phyloP scores from a whole-genome alignment of 1,284 basidiomycete genomes.

The Heterobasidion occidentale region DNA sequence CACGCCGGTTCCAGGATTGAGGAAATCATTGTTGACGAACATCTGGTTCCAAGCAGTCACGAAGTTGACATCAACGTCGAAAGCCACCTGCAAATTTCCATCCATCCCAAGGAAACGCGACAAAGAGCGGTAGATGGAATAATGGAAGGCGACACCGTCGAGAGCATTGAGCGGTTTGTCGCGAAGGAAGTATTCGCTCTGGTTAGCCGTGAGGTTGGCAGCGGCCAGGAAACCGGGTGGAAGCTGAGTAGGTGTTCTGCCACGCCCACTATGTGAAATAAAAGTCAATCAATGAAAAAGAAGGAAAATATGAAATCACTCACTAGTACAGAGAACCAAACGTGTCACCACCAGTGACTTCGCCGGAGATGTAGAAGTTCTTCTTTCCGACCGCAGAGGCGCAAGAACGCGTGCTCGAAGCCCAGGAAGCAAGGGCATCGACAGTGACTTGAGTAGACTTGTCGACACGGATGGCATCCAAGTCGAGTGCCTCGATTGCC shows the following conservation, averaged over 20 bases:
- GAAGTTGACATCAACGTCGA: slow-evolving; percentile 77
- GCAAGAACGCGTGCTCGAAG: slow-evolving; percentile 64
- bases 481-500: slow-evolving; percentile 77
- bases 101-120: slow-evolving; percentile 88
- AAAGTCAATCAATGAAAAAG: neutral
- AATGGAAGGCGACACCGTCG: slow-evolving; percentile 83
- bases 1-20: slow-evolving; percentile 59
- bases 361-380: slow-evolving; percentile 86
- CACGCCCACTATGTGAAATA: slow-evolving; percentile 61
- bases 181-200: slow-evolving; percentile 76
- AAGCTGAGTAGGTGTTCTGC: slow-evolving; percentile 65
- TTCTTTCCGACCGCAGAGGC: slow-evolving; percentile 65
- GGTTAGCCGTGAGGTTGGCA: slow-evolving; percentile 49
- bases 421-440: slow-evolving; percentile 72
- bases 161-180: slow-evolving; percentile 52
- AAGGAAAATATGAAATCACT: slow-evolving; percentile 18
- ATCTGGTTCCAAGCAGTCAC: slow-evolving; percentile 85
- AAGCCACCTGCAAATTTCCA: slow-evolving; percentile 82
- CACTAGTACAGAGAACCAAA: slow-evolving; percentile 83
- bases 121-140: slow-evolving; percentile 82
- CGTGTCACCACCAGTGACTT: slow-evolving; percentile 90
- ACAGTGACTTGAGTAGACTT: slow-evolving; percentile 89
- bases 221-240: slow-evolving; percentile 63
- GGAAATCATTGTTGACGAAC: slow-evolving; percentile 80
- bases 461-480: slow-evolving; percentile 91